Base-by-base conservation (phyloP, 768 basidiomycete genomes). In the Mycena crocata region DNA sequence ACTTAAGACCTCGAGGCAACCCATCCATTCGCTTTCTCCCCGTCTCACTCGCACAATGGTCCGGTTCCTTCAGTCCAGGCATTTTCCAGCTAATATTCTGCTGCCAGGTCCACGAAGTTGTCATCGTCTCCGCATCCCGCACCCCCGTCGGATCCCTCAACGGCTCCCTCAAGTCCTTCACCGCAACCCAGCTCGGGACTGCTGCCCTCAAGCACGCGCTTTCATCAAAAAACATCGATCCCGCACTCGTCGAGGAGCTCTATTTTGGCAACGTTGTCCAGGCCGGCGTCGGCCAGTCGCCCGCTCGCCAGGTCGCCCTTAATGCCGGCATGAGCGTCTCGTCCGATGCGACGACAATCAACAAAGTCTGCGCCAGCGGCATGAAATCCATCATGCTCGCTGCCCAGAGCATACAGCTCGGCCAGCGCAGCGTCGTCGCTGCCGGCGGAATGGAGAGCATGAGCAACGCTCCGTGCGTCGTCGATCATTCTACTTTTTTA, bases 391-490 rank as follows among this genome's bases (percentile, higher is more conserved):
- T 99, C 81, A 98, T 95, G 80, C 85, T 99, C 68, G 98, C 95
- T 61, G 87, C 95, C 30, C 98, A 99, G 83, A 89, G 87, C 73
- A 95, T 99, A 74, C 86, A 90, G 77, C 85, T 90, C 26, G 98
- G 98, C 55, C 90, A 97, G 76, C 90, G 92, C 65, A 89, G 81
- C 42, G 87, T 98, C 54, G 92, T 98, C 72, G 94, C 90, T 28
- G 96, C 96, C 62, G 98, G 98, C 71, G 98, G 98, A 66, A 98
- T 95, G 95, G 98, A 99, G 84, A 96, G 94, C 83, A 99, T 99
- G 98, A 96, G 94, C 78, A 93, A 98, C 73, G 95, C 96, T 54
- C 98, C 98, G 96, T 98, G 76, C 75, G 97, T 89, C 6, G 54
- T 45, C 28, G 42, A 5, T 17, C 21, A 5, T 24, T 17, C 8